phyloP scores from a whole-genome alignment of 2,329 filamentous ascomycete species.

The Pseudogymnoascus sp. region DNA sequence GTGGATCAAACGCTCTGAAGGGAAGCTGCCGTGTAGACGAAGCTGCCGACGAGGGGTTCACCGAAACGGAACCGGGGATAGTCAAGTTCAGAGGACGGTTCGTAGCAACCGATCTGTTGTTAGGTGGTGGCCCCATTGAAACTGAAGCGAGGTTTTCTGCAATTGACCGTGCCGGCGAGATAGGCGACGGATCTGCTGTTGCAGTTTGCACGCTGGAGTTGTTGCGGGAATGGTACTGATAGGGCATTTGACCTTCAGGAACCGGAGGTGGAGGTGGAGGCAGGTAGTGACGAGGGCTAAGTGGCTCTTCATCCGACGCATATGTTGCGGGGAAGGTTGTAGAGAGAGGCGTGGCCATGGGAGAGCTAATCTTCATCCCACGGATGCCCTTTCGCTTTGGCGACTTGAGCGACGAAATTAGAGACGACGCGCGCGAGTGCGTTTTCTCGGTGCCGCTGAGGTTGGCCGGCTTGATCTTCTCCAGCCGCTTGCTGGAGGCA shows the following conservation, averaged over 20 bases:
- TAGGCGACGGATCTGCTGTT: slow-evolving; percentile 12
- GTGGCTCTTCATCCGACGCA: slow-evolving; percentile 45
- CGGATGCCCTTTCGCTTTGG: slow-evolving; percentile 34
- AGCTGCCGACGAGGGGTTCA: slow-evolving; percentile 31
- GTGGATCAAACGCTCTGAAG: slow-evolving; percentile 53
- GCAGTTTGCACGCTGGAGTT: slow-evolving; percentile 12
- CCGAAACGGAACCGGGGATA: not conserved
- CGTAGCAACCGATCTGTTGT: slow-evolving; percentile 1
- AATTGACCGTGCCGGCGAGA: slow-evolving; percentile 22
- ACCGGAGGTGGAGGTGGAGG: slow-evolving; percentile 49
- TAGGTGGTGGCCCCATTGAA: not conserved
- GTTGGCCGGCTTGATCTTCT: slow-evolving; percentile 37
- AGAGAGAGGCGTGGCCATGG: slow-evolving; percentile 56
- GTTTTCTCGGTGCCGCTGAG: slow-evolving; percentile 36
- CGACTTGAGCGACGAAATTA: slow-evolving; percentile 53
- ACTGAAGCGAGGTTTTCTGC: slow-evolving; percentile 12
- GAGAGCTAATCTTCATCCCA: slow-evolving; percentile 52
- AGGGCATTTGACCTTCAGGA: not conserved
- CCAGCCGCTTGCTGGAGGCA: slow-evolving; percentile 36
- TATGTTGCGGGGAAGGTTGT: slow-evolving; percentile 48
- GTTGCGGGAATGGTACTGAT: slow-evolving; percentile 12
- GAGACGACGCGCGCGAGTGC: slow-evolving; percentile 48
- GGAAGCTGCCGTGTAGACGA: slow-evolving; percentile 42
- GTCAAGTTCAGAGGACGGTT: slow-evolving; percentile 1
- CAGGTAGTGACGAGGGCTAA: slow-evolving; percentile 49